Conservation (phyloP, 2,329 filamentous ascomycete species). For the Hymenoscyphus infarciens region DNA sequence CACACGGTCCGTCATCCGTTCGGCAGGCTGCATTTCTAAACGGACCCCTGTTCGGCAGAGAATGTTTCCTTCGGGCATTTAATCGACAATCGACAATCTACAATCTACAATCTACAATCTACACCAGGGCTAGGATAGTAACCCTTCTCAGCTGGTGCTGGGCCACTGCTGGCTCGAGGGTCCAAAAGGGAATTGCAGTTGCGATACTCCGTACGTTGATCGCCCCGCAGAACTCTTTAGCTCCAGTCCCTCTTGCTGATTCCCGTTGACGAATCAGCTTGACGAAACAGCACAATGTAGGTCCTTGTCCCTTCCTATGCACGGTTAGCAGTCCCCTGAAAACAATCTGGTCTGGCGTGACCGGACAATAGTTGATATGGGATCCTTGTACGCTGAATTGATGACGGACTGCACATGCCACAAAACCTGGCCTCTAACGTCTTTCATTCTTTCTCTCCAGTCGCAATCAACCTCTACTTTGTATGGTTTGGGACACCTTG, state of each 20-base stretch:
- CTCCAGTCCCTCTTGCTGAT: background rate
- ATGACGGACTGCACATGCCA: background rate
- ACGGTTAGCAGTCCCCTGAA: background rate
- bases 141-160: background rate
- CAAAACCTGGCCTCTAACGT: background rate
- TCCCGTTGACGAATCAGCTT: background rate
- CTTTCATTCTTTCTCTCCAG: background rate
- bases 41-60: constrained; percentile 24
- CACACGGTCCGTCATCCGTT: constrained; percentile 15
- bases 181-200: constrained; percentile 1
- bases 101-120: background rate
- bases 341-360: constrained; percentile 1
- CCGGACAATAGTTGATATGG: background rate
- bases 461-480: background rate
- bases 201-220: constrained; percentile 6
- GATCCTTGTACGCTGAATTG: background rate
- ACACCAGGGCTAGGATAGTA: constrained; percentile 5
- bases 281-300: background rate
- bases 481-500: background rate
- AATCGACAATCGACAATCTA: background rate
- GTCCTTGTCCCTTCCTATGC: background rate
- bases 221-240: background rate
- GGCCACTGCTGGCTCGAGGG: constrained; percentile 1
- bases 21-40: constrained; percentile 25
- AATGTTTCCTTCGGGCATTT: constrained; percentile 29